phyloP scores from a whole-genome alignment of 352 stramenopile genomes.

The Blastocystis sp. region DNA sequence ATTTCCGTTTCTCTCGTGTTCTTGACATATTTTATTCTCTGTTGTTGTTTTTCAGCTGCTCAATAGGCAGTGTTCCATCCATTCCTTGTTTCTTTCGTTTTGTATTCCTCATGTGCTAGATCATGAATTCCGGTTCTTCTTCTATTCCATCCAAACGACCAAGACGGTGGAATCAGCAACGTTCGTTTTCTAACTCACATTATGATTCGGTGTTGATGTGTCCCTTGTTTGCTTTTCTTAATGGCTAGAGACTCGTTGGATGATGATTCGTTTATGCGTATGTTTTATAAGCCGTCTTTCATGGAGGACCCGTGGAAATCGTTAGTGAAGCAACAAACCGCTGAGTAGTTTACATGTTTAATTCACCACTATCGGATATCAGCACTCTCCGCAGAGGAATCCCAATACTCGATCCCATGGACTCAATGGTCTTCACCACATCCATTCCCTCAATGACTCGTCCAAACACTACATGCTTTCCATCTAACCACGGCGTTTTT shows the following conservation, averaged over 20 bases:
- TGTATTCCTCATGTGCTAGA: too few relatives aligned
- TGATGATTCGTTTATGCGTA: conserved; percentile 18
- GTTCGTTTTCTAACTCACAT: too few relatives aligned
- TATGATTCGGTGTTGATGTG: too few relatives aligned
- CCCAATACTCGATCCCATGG: not conserved
- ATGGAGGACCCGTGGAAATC: conserved; percentile 44
- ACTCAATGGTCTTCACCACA: conserved; percentile 79
- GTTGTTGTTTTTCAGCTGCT: too few relatives aligned
- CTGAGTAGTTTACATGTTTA: conserved; percentile 37
- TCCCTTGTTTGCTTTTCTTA: too few relatives aligned
- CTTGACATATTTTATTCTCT: too few relatives aligned
- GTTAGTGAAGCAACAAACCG: not conserved
- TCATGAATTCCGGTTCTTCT: too few relatives aligned
- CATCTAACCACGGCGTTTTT: conserved; percentile 86
- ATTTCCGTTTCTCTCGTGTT: too few relatives aligned
- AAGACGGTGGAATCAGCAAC: too few relatives aligned
- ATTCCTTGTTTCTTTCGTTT: too few relatives aligned
- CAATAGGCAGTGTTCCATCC: too few relatives aligned
- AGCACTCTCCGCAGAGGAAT: conserved; percentile 23
- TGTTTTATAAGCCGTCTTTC: conserved; percentile 45
- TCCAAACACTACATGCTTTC: conserved; percentile 94
- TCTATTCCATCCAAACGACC: too few relatives aligned
- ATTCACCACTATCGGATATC: conserved; percentile 54
- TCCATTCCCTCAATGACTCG: conserved; percentile 87
- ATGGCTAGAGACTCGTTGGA: conserved; percentile 10